Conservation (phyloP, 2,329 filamentous ascomycete genomes). For the Epichloe elymi region DNA sequence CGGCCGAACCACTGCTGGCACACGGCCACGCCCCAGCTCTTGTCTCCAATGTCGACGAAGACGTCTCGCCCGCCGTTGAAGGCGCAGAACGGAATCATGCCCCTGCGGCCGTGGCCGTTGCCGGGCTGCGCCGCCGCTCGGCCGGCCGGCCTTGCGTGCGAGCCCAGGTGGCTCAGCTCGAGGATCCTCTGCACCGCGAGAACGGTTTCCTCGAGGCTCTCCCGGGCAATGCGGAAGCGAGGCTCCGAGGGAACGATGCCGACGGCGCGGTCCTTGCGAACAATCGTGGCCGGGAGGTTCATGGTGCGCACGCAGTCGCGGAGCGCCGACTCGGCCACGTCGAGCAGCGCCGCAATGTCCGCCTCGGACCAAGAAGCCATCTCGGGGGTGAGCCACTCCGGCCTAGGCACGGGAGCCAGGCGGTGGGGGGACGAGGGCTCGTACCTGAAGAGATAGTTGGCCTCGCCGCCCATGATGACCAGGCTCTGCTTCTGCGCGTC, state of each 20-base stretch:
- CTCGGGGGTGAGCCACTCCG: slow-evolving; percentile 62
- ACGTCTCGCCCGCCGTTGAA: slow-evolving; percentile 98
- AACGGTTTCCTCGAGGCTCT: slow-evolving; percentile 91
- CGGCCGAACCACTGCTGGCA: slow-evolving; percentile 82
- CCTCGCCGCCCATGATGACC: slow-evolving; percentile 89
- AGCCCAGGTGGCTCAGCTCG: slow-evolving; percentile 55
- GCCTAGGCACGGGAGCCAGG: slow-evolving; percentile 52
- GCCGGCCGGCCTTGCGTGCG: slow-evolving; percentile 16
- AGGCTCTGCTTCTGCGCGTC: slow-evolving; percentile 60
- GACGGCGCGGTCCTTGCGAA: slow-evolving; percentile 81
- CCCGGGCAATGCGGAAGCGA: slow-evolving; percentile 59
- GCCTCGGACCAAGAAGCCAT: slow-evolving; percentile 66
- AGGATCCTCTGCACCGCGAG: slow-evolving; percentile 87
- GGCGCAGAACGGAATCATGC: slow-evolving; percentile 73
- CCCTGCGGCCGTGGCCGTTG: slow-evolving; percentile 6
- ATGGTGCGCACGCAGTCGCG: slow-evolving; percentile 70
- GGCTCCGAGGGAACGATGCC: slow-evolving; percentile 55
- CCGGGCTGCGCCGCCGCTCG: slow-evolving; percentile 7
- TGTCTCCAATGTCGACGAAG: slow-evolving; percentile 97
- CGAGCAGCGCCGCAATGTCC: slow-evolving; percentile 69
- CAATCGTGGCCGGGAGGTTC: slow-evolving; percentile 62
- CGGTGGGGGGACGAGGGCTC: slow-evolving; percentile 49
- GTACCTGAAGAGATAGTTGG: slow-evolving; percentile 87
- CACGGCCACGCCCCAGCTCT: slow-evolving; percentile 86
- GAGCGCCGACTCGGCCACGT: slow-evolving; percentile 76